Percentiles rank a stretch among this genome's conserved stretches.
Conservation (phyloP, 139 green algal genomes). For the Tetraselmis chui region DNA sequence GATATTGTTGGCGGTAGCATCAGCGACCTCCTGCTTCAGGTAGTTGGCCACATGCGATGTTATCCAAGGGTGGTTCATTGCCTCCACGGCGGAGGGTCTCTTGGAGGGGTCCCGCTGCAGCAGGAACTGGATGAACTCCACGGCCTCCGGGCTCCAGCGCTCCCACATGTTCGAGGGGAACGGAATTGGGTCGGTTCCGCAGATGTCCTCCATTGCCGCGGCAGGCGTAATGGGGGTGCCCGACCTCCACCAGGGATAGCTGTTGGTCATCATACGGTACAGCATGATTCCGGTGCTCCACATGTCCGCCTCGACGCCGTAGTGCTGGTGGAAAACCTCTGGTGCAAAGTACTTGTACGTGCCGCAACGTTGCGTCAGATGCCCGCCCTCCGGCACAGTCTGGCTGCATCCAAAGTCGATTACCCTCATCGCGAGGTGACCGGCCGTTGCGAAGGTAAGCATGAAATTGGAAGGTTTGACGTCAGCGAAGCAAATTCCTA, state of each 20-base stretch:
- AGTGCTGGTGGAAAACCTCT: background rate
- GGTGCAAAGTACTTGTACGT: background rate
- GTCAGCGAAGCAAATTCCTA: background rate
- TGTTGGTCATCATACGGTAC: background rate
- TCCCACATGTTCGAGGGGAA: background rate
- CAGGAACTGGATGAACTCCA: background rate
- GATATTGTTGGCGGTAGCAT: background rate
- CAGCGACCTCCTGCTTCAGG: background rate
- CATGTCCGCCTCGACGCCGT: background rate
- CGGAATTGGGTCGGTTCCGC: background rate
- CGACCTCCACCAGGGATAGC: background rate
- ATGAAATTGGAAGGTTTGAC: background rate
- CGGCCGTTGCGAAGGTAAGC: background rate
- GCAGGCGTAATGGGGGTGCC: background rate
- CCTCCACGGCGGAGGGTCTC: background rate
- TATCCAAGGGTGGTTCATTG: background rate
- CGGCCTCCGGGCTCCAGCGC: background rate
- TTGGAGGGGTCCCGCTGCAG: background rate
- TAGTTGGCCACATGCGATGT: background rate
- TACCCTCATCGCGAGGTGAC: background rate
- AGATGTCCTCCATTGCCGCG: background rate
- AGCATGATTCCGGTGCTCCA: background rate
- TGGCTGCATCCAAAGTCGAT: background rate
- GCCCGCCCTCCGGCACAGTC: background rate
- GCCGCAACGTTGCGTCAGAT: background rate